Percentiles rank a stretch among this genome's conserved stretches.
These are phyloP conservation scores for Hysterium pulicare DNA, from an alignment of 2,329 filamentous ascomycete genomes.

Conservation along the genomic window DNA sequence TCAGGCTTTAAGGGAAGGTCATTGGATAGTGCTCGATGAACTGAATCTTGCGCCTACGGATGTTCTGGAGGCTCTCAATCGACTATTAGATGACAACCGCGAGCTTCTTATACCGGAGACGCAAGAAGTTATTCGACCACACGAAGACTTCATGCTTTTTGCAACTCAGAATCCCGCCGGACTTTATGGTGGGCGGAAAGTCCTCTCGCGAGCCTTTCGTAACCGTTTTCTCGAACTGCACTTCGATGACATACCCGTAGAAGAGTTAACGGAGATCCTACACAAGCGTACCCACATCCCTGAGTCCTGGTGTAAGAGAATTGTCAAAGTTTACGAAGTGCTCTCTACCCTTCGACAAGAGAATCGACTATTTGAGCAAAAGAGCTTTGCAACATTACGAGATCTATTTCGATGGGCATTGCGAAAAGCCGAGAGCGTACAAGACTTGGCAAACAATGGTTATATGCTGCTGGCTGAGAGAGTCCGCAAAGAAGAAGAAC, in stretches of 20 bases:
- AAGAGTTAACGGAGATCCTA: constrained; percentile 87
- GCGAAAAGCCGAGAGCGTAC: constrained; percentile 75
- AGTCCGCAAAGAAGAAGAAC: constrained; percentile 86
- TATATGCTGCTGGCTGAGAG: constrained; percentile 96
- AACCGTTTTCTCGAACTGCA: constrained; percentile 97
- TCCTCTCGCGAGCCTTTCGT: constrained; percentile 87
- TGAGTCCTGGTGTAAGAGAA: constrained; percentile 84
- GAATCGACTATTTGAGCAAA: constrained; percentile 89
- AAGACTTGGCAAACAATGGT: constrained; percentile 86
- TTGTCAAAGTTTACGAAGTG: constrained; percentile 91
- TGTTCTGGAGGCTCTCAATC: constrained; percentile 92
- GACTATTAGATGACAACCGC: constrained; percentile 91
- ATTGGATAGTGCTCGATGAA: constrained; percentile 98
- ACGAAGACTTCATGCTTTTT: constrained; percentile 95
- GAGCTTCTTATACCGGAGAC: constrained; percentile 96
- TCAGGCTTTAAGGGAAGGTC: constrained; percentile 83
- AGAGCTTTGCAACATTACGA: constrained; percentile 92
- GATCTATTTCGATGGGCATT: constrained; percentile 96
- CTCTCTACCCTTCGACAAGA: constrained; percentile 87
- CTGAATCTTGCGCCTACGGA: constrained; percentile 95
- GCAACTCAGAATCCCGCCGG: constrained; percentile 97
- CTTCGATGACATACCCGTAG: constrained; percentile 95
- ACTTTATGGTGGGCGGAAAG: constrained; percentile 90
- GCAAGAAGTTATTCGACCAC: constrained; percentile 86
- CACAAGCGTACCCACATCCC: constrained; percentile 85